phyloP scores from a whole-genome alignment of 2,329 filamentous ascomycete genomes.

The Cytospora schulzeri region DNA sequence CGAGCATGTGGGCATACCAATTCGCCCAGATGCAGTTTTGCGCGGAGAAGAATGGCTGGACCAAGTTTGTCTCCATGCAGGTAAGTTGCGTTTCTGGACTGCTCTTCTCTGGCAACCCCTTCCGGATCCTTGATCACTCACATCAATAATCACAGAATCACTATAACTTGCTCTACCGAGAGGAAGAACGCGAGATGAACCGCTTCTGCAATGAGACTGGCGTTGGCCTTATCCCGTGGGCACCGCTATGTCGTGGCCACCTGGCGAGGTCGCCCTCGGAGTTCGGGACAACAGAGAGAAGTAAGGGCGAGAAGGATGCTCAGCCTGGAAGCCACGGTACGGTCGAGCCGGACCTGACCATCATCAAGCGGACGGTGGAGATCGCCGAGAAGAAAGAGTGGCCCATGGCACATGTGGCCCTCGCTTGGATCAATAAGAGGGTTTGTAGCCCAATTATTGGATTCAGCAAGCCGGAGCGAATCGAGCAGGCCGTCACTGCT shows the following conservation, averaged over 20 bases:
- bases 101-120: neutral
- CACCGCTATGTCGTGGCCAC: conserved; percentile 43
- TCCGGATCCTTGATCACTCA: neutral
- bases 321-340: conserved; percentile 36
- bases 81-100: neutral
- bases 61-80: conserved; percentile 64
- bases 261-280: conserved; percentile 38
- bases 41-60: conserved; percentile 61
- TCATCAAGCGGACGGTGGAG: conserved; percentile 36
- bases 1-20: conserved; percentile 55
- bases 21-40: conserved; percentile 57
- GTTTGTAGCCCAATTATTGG: conserved; percentile 63
- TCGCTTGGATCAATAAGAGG: conserved; percentile 62
- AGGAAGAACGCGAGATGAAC: conserved; percentile 57
- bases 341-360: conserved; percentile 38
- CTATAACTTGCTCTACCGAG: conserved; percentile 64
- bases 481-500: conserved; percentile 60
- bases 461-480: conserved; percentile 58
- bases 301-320: conserved; percentile 39
- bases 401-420: conserved; percentile 65
- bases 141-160: conserved; percentile 32
- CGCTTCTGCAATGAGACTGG: conserved; percentile 45
- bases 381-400: conserved; percentile 36
- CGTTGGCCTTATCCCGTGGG: conserved; percentile 45
- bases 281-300: conserved; percentile 34